These are phyloP conservation scores for Colletotrichum theobromicola DNA, from an alignment of 2,329 filamentous ascomycete species.

Conservation along the genomic window DNA sequence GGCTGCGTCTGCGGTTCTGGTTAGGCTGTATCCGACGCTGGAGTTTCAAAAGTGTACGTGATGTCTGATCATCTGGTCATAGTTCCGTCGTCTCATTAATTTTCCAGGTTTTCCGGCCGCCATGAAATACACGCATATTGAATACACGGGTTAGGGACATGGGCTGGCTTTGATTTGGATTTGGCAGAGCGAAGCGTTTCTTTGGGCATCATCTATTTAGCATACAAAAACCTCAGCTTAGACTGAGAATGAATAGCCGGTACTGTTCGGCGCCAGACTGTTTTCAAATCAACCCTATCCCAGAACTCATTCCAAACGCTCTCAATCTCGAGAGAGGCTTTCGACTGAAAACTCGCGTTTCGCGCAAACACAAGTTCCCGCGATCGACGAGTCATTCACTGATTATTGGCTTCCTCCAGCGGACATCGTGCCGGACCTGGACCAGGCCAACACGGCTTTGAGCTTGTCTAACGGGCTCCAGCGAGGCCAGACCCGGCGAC, in stretches of 20 bases:
- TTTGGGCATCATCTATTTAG: background rate
- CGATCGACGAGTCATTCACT: background rate
- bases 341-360: background rate
- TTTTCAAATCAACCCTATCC: background rate
- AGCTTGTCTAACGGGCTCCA: background rate
- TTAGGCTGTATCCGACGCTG: background rate
- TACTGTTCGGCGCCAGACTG: background rate
- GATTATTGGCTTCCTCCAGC: background rate
- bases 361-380: background rate
- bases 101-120: background rate
- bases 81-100: background rate
- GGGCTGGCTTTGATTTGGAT: background rate
- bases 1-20: constrained; percentile 20
- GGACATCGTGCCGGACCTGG: background rate
- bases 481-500: background rate
- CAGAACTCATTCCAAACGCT: background rate
- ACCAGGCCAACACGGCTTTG: background rate
- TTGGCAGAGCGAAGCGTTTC: background rate
- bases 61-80: background rate
- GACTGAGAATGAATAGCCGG: background rate
- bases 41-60: background rate
- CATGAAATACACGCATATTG: background rate
- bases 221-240: background rate
- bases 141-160: background rate
- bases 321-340: background rate